Base-by-base conservation (phyloP, 805 yeast species). In the Millerago galiae region DNA sequence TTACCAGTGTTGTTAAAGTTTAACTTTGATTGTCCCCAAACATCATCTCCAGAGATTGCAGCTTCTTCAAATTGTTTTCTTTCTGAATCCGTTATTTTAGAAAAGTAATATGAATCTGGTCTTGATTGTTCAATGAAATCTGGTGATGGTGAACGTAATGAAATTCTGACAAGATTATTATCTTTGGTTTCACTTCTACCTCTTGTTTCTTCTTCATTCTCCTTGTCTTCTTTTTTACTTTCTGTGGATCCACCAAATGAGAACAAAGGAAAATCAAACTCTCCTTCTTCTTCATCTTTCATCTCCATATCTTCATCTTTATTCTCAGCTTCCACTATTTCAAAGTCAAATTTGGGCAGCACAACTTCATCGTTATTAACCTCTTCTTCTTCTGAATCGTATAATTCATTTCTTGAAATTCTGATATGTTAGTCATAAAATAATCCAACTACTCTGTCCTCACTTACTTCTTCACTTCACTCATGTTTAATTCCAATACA, bases 261-360 rank as follows among this genome's bases (percentile, higher is more conserved):
- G 43, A 57, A 57, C 26, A 57, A 32, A 1, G 61, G 60, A 40
- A 57, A 56, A 16, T 57, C 61, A 42, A 53, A 57, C 42, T 52
- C 59, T 12, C 49, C 33, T 4, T 27, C 25, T 10, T 33, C 15
- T 13, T 17, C 26, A 10, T 27, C 37, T 11, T 13, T 3, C n/a
- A 25, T 16, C 12, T 28, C n/a, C 3, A n/a, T 17, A 3, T 27
- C 26, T 12, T 38, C 42, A 2, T 14, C 34, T 17, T 24, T 41
- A 2, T 31, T 41, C 14, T 44, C 48, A 4, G 35, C 42, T 1
- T 42, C 39, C 5, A 57, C 49, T 30, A 57, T 49, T 13, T 57
- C 61, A 41, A 57, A 57, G 26, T 57, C 60, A 1, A 57, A 15
- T 4, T 53, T 37, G 11, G 61, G 61, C 3, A 57, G 50, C 6